Percentiles rank a stretch among this genome's conserved stretches.
Evolutionary conservation across 2,329 filamentous ascomycete genomes (phyloP).

Genomic region (Huntiella moniliformis): DNA sequence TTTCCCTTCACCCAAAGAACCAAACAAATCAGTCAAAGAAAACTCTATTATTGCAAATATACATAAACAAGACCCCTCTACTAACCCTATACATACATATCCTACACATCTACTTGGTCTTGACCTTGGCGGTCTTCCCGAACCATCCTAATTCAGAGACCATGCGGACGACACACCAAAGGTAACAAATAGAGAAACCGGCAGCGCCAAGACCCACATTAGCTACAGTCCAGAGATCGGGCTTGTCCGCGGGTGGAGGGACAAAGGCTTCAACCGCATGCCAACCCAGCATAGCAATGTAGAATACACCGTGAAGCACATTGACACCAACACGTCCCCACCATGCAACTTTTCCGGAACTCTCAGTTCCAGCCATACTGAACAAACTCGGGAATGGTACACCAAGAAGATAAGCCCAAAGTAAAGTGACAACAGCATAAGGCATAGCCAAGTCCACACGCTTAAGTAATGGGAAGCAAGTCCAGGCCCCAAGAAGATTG

Average conservation of each 20-base stretch:
- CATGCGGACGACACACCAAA: slow-evolving; percentile 71
- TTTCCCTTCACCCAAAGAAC: no score
- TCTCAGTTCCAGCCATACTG: slow-evolving; percentile 13
- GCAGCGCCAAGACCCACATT: slow-evolving; percentile 75
- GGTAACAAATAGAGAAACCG: slow-evolving; percentile 71
- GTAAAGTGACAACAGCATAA: slow-evolving; percentile 63
- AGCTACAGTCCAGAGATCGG: slow-evolving; percentile 83
- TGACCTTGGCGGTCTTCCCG: slow-evolving; percentile 18
- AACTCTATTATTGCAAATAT: not conserved
- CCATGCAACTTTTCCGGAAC: slow-evolving; percentile 10
- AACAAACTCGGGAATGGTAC: slow-evolving; percentile 58
- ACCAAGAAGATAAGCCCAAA: slow-evolving; percentile 85
- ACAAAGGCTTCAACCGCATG: slow-evolving; percentile 57
- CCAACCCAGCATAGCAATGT: slow-evolving; percentile 61
- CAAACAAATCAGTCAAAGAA: no score
- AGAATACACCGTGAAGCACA: slow-evolving; percentile 57
- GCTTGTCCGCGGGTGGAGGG: slow-evolving; percentile 52
- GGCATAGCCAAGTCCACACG: slow-evolving; percentile 70
- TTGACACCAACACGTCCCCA: slow-evolving; percentile 28
- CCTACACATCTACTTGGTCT: slow-evolving; percentile 19
- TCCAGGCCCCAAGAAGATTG: slow-evolving; percentile 78
- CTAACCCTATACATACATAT: not conserved
- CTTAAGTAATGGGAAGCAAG: slow-evolving; percentile 76
- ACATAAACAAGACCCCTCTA: slow-evolving; percentile 3
- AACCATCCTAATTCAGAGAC: slow-evolving; percentile 39